Evolutionary conservation across 257 asterid genomes (phyloP).

Genomic region (Rhazya stricta): DNA sequence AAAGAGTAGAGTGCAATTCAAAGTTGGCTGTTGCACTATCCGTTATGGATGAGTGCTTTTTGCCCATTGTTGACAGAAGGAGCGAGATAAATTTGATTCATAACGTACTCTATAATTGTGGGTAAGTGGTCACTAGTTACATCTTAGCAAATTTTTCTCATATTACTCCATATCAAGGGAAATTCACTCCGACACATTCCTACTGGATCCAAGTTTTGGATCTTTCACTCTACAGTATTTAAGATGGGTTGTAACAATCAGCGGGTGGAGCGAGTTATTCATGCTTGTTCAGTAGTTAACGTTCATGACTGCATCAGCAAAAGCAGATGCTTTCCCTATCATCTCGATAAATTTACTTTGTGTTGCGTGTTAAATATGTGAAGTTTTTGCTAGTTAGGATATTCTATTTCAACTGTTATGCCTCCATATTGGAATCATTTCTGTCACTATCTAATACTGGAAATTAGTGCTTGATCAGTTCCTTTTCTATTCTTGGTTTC

Average conservation of each 20-base stretch:
- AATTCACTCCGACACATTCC: not conserved
- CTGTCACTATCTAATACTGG: not conserved
- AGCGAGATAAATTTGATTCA: conserved; percentile 80
- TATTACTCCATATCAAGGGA: not conserved
- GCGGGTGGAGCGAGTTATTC: not conserved
- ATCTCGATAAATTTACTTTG: not conserved
- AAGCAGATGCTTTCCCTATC: not conserved
- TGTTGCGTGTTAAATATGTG: not conserved
- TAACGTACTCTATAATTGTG: conserved; percentile 76
- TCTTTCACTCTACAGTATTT: not conserved
- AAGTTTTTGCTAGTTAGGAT: not conserved
- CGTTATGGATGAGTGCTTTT: conserved; percentile 89
- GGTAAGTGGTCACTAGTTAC: conserved; percentile 54
- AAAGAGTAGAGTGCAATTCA: conserved; percentile 89
- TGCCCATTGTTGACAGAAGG: conserved; percentile 85
- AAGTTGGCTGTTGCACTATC: conserved; percentile 86
- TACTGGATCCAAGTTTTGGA: not conserved
- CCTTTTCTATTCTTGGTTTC: not conserved
- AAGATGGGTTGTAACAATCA: not conserved
- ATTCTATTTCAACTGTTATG: not conserved
- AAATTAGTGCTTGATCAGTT: not conserved
- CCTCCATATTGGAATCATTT: not conserved
- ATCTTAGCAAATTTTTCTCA: conserved; percentile 5
- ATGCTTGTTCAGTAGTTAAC: not conserved
- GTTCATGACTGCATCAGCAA: not conserved